phyloP scores from a whole-genome alignment of 108 stramenopile species.

The Cafeteria roenbergensis region DNA sequence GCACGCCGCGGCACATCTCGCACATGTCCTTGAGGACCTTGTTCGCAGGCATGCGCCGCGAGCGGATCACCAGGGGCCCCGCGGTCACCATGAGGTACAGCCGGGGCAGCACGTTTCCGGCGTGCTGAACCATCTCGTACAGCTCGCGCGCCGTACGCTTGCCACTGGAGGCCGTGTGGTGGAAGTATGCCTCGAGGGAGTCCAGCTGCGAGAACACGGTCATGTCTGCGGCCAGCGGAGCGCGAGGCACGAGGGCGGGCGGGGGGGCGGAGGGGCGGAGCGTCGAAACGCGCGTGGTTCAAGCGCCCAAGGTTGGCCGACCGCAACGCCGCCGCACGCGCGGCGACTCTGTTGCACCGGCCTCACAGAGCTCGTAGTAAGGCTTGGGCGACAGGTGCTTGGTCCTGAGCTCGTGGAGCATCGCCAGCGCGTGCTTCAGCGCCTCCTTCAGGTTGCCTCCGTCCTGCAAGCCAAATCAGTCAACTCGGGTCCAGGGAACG shows the following conservation, averaged over 20 bases:
- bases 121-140: conserved; percentile 79
- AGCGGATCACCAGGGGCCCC: conserved; percentile 74
- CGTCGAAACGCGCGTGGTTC: no score
- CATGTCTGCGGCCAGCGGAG: conserved; percentile 42
- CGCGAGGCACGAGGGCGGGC: no score
- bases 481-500: no score
- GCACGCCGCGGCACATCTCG: conserved; percentile 89
- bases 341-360: no score
- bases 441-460: conserved; percentile 48
- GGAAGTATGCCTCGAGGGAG: conserved; percentile 75
- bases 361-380: conserved; percentile 92
- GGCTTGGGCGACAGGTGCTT: conserved; percentile 70
- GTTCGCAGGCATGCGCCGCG: conserved; percentile 28
- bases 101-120: conserved; percentile 81
- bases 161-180: conserved; percentile 36
- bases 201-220: conserved; percentile 79
- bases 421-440: conserved; percentile 61
- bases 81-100: conserved; percentile 90
- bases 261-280: no score
- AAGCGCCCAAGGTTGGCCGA: no score
- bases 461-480: no score
- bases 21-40: conserved; percentile 82
- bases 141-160: conserved; percentile 67
- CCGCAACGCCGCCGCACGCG: no score
- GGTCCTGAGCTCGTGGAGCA: conserved; percentile 78